Conservation (phyloP, 164 flowering plant genomes). For the Nymphaea thermarum region DNA sequence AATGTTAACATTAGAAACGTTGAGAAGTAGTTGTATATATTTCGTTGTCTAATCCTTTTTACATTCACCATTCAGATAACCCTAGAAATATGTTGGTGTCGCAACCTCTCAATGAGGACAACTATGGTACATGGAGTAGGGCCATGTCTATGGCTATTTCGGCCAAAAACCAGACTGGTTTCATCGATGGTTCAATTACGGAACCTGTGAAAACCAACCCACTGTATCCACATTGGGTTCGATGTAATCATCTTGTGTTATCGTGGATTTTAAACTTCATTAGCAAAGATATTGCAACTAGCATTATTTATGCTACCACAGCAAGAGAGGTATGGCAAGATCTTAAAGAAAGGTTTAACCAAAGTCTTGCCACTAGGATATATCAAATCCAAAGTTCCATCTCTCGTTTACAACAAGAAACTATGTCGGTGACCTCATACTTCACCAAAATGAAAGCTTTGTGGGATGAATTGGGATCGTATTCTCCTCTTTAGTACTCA, state of each 20-base stretch:
- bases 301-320: constrained; percentile 1
- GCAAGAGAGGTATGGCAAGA: not conserved
- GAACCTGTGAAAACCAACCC: not conserved
- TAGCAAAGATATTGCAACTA: constrained; percentile 1
- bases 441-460: constrained; percentile 1
- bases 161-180: too few relatives aligned
- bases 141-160: not conserved
- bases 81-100: not conserved
- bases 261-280: constrained; percentile 2
- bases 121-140: not conserved
- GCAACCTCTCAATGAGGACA: not conserved
- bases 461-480: constrained; percentile 3
- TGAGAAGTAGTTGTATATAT: too few relatives aligned
- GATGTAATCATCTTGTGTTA: not conserved
- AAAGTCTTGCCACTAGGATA: constrained; percentile 1
- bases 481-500: too few relatives aligned
- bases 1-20: too few relatives aligned
- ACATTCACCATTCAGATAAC: not conserved
- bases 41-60: not conserved
- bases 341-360: not conserved
- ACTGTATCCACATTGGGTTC: not conserved
- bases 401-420: not conserved
- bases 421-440: not conserved
- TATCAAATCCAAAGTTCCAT: not conserved
- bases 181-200: not conserved